A percentile compares a stretch with the other conserved stretches of the same genome.
phyloP scores from a whole-genome alignment of 148 eudicot species.

The Amaranthus palmeri region DNA sequence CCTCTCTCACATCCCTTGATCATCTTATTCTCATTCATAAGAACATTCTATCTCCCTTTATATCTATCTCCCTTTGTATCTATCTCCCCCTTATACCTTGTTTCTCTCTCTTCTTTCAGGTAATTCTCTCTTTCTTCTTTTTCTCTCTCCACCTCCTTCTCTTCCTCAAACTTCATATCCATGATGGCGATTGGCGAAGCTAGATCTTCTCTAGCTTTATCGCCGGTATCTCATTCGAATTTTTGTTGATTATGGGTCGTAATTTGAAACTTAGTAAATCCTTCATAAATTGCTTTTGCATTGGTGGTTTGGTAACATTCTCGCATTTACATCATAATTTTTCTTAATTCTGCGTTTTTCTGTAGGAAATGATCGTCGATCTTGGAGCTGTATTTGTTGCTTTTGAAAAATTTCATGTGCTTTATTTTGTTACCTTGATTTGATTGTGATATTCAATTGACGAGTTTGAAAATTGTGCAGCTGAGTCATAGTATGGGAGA shows the following conservation, averaged over 20 bases:
- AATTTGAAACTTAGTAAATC: slow-evolving; percentile 1
- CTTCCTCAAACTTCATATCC: neutral
- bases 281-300: slow-evolving; percentile 17
- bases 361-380: neutral
- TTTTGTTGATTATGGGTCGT: slow-evolving; percentile 5
- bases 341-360: neutral
- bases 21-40: too few species aligned
- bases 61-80: neutral
- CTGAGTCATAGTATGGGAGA: slow-evolving; percentile 34
- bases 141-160: neutral
- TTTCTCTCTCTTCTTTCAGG: slow-evolving; percentile 17
- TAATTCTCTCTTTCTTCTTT: slow-evolving; percentile 11
- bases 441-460: neutral
- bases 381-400: neutral
- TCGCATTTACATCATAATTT: neutral
- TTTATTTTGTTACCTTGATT: neutral
- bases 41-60: neutral
- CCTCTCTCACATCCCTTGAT: neutral
- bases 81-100: slow-evolving; percentile 15
- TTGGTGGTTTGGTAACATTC: slow-evolving; percentile 15
- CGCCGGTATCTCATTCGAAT: neutral
- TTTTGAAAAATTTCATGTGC: neutral
- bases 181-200: neutral
- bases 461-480: slow-evolving; percentile 23
- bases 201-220: slow-evolving; percentile 10